Base-by-base conservation (phyloP, 768 basidiomycete species). In the Mycena albidolilacea region DNA sequence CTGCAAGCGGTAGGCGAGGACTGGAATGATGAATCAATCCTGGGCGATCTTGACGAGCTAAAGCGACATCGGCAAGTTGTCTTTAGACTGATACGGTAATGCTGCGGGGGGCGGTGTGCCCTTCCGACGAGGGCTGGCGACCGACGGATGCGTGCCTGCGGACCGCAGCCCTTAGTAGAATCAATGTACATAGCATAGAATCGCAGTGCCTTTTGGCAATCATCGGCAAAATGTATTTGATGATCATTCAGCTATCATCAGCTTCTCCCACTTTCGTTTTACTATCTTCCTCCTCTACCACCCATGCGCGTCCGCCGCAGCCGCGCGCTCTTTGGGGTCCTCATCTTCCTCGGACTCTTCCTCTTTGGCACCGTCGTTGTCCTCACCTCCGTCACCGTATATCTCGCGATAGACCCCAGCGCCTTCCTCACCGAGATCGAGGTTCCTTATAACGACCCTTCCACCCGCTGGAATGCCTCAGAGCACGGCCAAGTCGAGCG, bases 311-410 rank as follows among this genome's bases (percentile, higher is more conserved):
- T 76, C 61, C 69, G 71, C 48, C 68, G 75, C 5, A 64, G 75
- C 19, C 58, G 75, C 5, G 75, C 75, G 55, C 38, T 76, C 19
- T 68, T 73, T 46, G 69, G 55, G 30, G 23, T 76, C 50, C 65
- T 76, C 59, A 76, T 69, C 55, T 58, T 76, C 21, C 78, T 93
- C 71, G 89, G 87, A 21, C 85, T 93, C 71, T 77, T 94, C 81
- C 91, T 98, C 69, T 77, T 94, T 23, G 96, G 96, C 58, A 98
- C 97, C 21, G 90, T 98, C 82, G 77, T 95, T 82, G 96, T 99
- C 70, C 92, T 99, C 80, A 95, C 95, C 10, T 96, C 95, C 30
- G 90, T 98, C 60, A 93, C 96, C 21, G 95, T 93, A 82, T 97
- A 96, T 80, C 93, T 97, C 72, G 87, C 91, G 73, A 96, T 98